Conservation (phyloP, 2,329 filamentous ascomycete species). For the Bertia moriformis region DNA sequence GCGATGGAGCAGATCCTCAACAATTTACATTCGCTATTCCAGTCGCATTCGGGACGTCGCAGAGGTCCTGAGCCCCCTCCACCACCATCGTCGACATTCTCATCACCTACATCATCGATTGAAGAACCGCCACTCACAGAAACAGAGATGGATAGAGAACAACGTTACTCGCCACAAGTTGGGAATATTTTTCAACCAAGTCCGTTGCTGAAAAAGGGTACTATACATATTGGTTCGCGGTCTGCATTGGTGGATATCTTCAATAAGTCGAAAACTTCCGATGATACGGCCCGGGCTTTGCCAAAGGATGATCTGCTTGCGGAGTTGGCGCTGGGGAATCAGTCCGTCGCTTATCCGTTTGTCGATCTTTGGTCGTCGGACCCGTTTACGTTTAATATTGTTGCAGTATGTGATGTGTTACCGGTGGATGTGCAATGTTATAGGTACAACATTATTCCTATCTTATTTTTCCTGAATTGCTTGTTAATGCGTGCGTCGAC, state of each 20-base stretch:
- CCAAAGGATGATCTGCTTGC: neutral
- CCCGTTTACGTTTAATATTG: neutral
- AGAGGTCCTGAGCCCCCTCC: neutral
- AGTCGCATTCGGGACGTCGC: neutral
- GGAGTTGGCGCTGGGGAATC: neutral
- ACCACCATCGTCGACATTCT: too few relatives aligned
- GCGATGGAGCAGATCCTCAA: slow-evolving; percentile 1
- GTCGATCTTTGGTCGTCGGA: neutral
- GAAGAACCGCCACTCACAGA: too few relatives aligned
- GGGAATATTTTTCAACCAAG: slow-evolving; percentile 5
- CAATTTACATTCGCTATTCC: neutral
- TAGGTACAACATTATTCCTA: neutral
- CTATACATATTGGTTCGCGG: neutral
- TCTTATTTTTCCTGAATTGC: slow-evolving; percentile 10
- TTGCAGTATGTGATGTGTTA: neutral
- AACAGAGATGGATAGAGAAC: neutral
- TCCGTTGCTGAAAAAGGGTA: slow-evolving; percentile 11
- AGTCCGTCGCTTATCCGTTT: neutral
- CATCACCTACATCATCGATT: too few relatives aligned
- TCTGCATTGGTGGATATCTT: neutral
- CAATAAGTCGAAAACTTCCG: neutral
- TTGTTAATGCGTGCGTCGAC: too few relatives aligned
- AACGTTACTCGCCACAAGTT: neutral
- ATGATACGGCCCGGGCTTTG: neutral
- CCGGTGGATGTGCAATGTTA: neutral